These are phyloP conservation scores for Apiotrichum brassicae DNA, from an alignment of 1,284 basidiomycete species.

Conservation along the genomic window DNA sequence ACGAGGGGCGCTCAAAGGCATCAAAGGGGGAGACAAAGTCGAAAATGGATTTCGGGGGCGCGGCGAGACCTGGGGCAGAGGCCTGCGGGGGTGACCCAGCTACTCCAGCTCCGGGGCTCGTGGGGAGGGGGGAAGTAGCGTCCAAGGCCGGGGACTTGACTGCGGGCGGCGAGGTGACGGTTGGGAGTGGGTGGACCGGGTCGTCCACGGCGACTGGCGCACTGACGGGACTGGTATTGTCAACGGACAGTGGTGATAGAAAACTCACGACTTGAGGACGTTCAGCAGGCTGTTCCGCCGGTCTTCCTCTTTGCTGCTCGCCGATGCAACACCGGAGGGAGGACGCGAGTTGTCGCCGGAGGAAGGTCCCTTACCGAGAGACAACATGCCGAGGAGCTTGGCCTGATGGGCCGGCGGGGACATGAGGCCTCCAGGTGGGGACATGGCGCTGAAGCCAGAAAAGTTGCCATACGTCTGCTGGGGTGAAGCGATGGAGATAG, in stretches of 20 bases:
- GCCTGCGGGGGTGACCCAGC: neutral
- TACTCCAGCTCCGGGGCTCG: neutral
- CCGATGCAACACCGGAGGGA: neutral
- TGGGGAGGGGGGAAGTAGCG: too few species aligned
- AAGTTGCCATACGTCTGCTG: too few species aligned
- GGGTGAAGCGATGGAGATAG: too few species aligned
- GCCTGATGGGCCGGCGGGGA: conserved; percentile 7
- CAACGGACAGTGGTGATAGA: neutral
- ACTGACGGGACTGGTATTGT: neutral
- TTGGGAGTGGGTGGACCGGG: neutral
- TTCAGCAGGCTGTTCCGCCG: conserved; percentile 11
- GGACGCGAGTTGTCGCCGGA: neutral
- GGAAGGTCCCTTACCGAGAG: neutral
- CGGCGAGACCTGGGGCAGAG: neutral
- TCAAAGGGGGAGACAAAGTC: conserved; percentile 44
- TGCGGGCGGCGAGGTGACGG: too few species aligned
- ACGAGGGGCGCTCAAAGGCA: conserved; percentile 28
- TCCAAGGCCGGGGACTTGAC: too few species aligned
- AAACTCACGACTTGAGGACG: conserved; percentile 12
- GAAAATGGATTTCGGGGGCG: conserved; percentile 28
- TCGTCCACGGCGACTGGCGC: conserved; percentile 1
- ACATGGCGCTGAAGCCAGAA: too few species aligned
- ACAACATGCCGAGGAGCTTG: conserved; percentile 19
- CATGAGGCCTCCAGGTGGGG: too few species aligned
- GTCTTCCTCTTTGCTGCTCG: neutral